Evolutionary conservation across 306 rosid genomes (phyloP).

Genomic region (Ceratonia siliqua): DNA sequence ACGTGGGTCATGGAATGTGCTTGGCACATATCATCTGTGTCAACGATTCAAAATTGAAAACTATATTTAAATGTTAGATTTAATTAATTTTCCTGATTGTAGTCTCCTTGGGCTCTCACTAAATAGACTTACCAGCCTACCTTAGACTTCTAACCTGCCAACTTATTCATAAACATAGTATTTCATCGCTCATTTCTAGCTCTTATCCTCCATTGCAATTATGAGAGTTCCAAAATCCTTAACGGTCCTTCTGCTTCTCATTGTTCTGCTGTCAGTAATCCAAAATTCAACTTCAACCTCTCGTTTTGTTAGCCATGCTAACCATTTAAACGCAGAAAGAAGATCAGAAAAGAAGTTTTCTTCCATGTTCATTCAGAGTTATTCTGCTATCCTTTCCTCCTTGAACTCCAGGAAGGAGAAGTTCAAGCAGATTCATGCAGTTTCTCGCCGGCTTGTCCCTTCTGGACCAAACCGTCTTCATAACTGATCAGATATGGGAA

Average conservation of each 20-base stretch:
- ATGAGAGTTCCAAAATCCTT: constrained; percentile 40
- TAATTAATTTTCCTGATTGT: background rate
- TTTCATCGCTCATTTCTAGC: background rate
- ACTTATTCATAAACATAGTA: background rate
- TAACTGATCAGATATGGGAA: constrained; percentile 36
- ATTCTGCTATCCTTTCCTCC: constrained; percentile 30
- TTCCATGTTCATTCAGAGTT: constrained; percentile 30
- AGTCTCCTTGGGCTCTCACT: constrained; percentile 36
- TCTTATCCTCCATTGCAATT: background rate
- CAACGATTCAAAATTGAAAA: background rate
- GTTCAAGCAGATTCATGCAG: constrained; percentile 39
- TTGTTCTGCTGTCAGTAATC: constrained; percentile 15
- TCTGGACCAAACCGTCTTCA: constrained; percentile 61
- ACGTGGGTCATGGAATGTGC: constrained; percentile 10
- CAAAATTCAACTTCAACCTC: constrained; percentile 29
- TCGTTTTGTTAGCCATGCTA: constrained; percentile 12
- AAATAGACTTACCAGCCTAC: constrained; percentile 9
- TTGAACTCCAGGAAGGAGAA: constrained; percentile 30
- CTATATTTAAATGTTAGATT: background rate
- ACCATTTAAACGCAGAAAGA: constrained; percentile 1
- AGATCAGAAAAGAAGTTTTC: constrained; percentile 20
- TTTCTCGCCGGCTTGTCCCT: constrained; percentile 45
- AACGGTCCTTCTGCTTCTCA: constrained; percentile 20
- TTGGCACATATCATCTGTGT: background rate
- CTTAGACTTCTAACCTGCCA: constrained; percentile 3